Base-by-base conservation (phyloP, 2,329 filamentous ascomycete genomes). In the Colletotrichum caudatum region DNA sequence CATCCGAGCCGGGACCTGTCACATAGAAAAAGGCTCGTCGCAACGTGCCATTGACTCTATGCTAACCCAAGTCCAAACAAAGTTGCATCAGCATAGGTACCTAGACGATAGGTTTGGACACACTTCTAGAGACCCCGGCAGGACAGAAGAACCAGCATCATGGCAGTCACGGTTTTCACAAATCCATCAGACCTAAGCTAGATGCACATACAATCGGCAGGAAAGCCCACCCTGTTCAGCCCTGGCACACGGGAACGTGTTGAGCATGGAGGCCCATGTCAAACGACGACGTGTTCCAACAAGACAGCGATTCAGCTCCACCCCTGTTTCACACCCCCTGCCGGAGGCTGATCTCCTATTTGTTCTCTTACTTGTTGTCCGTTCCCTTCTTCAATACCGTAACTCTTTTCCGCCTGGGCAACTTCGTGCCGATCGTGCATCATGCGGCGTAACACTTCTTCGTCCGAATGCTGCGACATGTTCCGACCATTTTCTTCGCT, bases 381-480 rank as follows among this genome's bases (percentile, higher is more conserved):
- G 14, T 58, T 29, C 37, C 35, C 58, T 48, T 60, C 59, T 60
- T 46, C 12, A 39, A 54, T 60, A 16, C 46, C n/a, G 46, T 48
- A 37, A 3, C 6, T 23, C 48, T 20, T 46, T 18, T 12, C 29
- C 44, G 39, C 35, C 35, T 35, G 35, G 53, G 65, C 69, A 71
- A 56, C 51, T 26, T 44, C 29, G 44, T 62, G 53, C 23, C 48
- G 53, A 53, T 57, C 64, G 51, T 64, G 48, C 65, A 71, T 71
- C 41, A 63, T 71, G 68, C 57, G 50, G 64, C 64, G 51, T 35
- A 53, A 50, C 58, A 51, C 9, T n/a, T 44, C n/a, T 68, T 71
- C 69, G 65, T 71, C 65, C 46, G 37, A 64, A 64, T 33, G 59
- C 58, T 71, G 69, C 69, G 65, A 71, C 65, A 4, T 53, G 65